Conservation (phyloP, 352 stramenopile genomes). For the Globisporangium solare region DNA sequence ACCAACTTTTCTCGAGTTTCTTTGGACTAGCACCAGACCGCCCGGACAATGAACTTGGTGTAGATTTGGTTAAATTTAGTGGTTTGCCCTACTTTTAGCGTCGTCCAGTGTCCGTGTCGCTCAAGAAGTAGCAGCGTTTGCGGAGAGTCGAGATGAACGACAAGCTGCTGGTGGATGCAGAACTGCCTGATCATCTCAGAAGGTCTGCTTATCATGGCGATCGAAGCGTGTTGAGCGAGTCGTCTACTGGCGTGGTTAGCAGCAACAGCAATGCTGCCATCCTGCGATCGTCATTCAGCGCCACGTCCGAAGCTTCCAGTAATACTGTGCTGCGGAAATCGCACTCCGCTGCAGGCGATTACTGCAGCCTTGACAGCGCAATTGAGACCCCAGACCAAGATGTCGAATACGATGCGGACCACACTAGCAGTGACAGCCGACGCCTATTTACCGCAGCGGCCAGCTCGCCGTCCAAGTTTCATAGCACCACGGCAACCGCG, state of each 20-base stretch:
- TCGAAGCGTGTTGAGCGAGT: background rate
- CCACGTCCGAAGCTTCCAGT: background rate
- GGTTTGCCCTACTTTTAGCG: too few species aligned
- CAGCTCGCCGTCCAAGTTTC: conserved; percentile 7
- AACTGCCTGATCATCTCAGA: background rate
- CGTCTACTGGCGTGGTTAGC: background rate
- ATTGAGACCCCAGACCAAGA: background rate
- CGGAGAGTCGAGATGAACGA: background rate
- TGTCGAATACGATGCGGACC: background rate
- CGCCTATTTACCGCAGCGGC: conserved; percentile 8
- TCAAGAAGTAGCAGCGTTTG: background rate
- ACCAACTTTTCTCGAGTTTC: too few species aligned
- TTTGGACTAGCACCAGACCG: too few species aligned
- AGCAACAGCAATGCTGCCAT: background rate
- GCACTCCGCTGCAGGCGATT: conserved; percentile 1
- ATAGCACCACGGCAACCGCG: background rate
- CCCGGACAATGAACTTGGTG: too few species aligned
- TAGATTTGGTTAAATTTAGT: too few species aligned
- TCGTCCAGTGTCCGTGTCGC: too few species aligned
- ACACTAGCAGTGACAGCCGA: background rate
- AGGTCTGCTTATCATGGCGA: background rate
- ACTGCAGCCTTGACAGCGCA: background rate
- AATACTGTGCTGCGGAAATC: conserved; percentile 4
- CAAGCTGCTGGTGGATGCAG: background rate
- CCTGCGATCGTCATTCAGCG: too few species aligned